phyloP scores from a whole-genome alignment of 768 basidiomycete genomes.

The Clitopilus passeckerianus region DNA sequence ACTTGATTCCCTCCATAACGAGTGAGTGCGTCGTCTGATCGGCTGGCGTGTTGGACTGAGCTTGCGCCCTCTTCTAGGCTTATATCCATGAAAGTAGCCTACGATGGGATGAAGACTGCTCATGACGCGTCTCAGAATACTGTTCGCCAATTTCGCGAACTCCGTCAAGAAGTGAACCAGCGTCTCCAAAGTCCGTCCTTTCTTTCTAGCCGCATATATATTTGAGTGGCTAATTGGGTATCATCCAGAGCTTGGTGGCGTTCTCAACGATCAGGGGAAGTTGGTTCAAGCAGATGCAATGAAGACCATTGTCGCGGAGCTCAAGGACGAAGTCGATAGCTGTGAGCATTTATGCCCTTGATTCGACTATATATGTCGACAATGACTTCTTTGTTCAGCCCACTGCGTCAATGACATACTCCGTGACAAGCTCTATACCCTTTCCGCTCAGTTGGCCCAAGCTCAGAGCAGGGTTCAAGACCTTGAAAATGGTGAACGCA shows the following conservation, averaged over 20 bases:
- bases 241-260: neutral
- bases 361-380: neutral
- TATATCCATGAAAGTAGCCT: neutral
- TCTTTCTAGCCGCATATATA: neutral
- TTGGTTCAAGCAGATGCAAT: neutral
- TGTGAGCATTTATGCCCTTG: neutral
- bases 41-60: neutral
- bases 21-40: neutral
- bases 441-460: conserved; percentile 27
- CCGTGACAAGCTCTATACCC: conserved; percentile 30
- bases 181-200: neutral
- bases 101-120: neutral
- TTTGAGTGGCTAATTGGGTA: neutral
- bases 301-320: neutral
- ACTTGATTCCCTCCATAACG: neutral
- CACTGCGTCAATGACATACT: conserved; percentile 32
- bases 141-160: neutral
- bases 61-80: neutral
- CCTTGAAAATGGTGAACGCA: conserved; percentile 27
- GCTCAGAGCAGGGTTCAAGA: conserved; percentile 24
- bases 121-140: neutral
- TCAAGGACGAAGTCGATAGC: neutral
- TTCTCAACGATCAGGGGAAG: neutral
- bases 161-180: neutral
- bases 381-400: conserved; percentile 14